These are phyloP conservation scores for Ceriops zippeliana DNA, from an alignment of 345 rosid species.

Conservation along the genomic window DNA sequence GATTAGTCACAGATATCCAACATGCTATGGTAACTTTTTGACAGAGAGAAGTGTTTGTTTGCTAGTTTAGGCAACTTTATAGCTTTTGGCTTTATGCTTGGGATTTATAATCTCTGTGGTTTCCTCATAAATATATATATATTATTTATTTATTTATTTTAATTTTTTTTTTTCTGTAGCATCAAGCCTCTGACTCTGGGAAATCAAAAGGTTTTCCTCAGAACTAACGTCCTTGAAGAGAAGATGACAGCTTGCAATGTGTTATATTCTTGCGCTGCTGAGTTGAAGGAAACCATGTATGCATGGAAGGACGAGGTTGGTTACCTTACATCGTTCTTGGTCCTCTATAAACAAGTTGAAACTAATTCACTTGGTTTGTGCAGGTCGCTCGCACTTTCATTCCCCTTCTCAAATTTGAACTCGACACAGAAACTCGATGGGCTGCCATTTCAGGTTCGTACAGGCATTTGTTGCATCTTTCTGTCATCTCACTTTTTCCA, in stretches of 20 bases:
- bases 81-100: background rate
- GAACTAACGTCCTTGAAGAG: background rate
- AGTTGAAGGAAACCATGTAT: slow-evolving; percentile 7
- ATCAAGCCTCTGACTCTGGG: background rate
- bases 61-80: background rate
- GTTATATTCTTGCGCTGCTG: background rate
- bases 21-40: too few relatives aligned
- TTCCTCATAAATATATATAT: background rate
- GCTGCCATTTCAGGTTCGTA: slow-evolving; percentile 8
- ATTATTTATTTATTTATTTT: background rate
- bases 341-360: background rate
- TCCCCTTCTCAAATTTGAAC: slow-evolving; percentile 9
- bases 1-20: too few relatives aligned
- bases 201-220: background rate
- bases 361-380: background rate
- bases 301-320: slow-evolving; percentile 25
- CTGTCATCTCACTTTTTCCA: background rate
- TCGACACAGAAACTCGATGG: slow-evolving; percentile 1
- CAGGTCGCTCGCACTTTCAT: slow-evolving; percentile 23
- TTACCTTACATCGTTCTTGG: background rate
- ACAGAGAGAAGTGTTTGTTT: too few relatives aligned
- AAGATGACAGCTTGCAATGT: slow-evolving; percentile 11
- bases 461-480: background rate
- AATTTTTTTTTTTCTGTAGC: background rate
- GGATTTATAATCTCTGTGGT: background rate